Evolutionary conservation across 73 alveolate genomes (phyloP).

Genomic region (Paramecium caudatum): DNA sequence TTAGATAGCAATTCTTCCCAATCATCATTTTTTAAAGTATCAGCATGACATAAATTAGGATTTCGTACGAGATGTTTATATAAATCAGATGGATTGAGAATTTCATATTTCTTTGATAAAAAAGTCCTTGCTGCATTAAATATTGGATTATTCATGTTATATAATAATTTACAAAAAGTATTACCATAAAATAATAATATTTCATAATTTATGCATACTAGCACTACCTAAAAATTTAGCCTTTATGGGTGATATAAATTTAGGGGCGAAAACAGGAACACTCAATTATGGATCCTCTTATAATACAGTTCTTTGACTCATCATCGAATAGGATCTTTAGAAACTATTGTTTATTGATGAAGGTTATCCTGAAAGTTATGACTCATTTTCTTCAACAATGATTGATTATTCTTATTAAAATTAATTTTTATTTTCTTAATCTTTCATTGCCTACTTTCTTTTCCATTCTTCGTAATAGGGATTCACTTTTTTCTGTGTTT

Average conservation of each 20-base stretch:
- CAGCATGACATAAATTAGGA: neutral
- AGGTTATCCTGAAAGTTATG: conserved; percentile 40
- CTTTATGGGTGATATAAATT: conserved; percentile 32
- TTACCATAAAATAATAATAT: neutral
- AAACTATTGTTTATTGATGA: conserved; percentile 60
- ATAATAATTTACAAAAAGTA: neutral
- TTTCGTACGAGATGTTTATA: neutral
- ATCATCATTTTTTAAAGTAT: neutral
- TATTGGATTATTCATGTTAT: neutral
- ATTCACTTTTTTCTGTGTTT: conserved; percentile 7
- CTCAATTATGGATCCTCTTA: conserved; percentile 30
- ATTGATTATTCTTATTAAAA: neutral
- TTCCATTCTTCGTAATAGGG: conserved; percentile 65
- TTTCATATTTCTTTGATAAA: neutral
- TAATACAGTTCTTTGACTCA: conserved; percentile 20
- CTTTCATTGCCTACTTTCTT: neutral
- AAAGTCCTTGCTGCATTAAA: neutral
- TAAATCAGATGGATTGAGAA: conserved; percentile 7
- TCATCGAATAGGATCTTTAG: conserved; percentile 6
- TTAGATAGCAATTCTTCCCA: neutral
- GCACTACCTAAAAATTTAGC: neutral
- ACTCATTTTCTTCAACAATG: conserved; percentile 48
- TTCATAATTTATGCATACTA: neutral
- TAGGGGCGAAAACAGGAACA: conserved; percentile 46
- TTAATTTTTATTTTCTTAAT: neutral